Evolutionary conservation across 2,329 filamentous ascomycete genomes (phyloP), one percentile per base, ranked within the genome.

Genomic region (Hypoxylon sp.): DNA sequence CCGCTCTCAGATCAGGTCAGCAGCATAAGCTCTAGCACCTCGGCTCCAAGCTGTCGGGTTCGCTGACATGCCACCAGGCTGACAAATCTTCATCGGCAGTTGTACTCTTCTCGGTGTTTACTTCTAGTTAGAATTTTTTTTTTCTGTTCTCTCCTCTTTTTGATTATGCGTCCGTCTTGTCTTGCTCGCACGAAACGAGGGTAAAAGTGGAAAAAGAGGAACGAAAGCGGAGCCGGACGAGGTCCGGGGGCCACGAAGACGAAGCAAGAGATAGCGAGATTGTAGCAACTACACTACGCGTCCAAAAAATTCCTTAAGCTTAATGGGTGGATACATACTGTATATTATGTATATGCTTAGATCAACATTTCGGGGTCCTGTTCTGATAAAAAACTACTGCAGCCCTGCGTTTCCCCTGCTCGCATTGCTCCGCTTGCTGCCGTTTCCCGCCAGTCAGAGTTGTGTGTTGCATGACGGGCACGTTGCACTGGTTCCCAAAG

Each of bases 21-120:
- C 67, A 59, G 52, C 60, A 54, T 70, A 68, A 68, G 65, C 64
- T 67, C 64, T 60, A 65, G 62, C 37, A 26, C 59, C 54, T 70
- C 68, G 68, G 68, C 58, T 70, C 68, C 68, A 70, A 59, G 39
- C 55, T 31, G 58, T 70, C 68, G 68, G 68, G 68, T 70, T 70
- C 59, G 35, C 52, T 37, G 37, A 53, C 59, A 59, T 46, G 52
- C 53, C 33, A 61, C 29, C 47, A 48, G 48, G 62, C 57, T 70
- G 67, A 64, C 55, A 57, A 63, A 63, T 63, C 60, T 62, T 62
- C 46, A 65, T 64, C 68, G 68, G 68, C 58, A 70, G 48, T 67
- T 70, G 17, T 29, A 13, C 14, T 22, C 29, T 11, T 1, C 42
- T 57, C 54, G 54, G 54, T 57, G 54, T 24, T 31, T 35, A 35